Base-by-base conservation (phyloP, 2,329 filamentous ascomycete species). In the Colletotrichum aenigma region DNA sequence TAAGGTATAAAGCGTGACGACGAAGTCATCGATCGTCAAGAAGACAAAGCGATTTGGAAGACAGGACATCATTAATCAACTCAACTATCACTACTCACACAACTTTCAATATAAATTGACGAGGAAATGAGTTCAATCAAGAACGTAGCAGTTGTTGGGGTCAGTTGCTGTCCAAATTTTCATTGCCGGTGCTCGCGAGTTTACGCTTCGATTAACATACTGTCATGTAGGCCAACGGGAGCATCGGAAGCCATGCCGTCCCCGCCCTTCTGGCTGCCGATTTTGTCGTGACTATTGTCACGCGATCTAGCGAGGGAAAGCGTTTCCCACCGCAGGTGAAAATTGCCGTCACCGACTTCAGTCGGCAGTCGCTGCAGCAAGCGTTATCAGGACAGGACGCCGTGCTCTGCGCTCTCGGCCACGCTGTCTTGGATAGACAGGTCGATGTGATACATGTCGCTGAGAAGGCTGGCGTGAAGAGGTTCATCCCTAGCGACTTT, bases 171-270 rank as follows among this genome's bases (percentile, higher is more conserved):
- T 21, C 2, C n/a, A 21, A 3, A 7, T 2, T n/a, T 52, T 21
- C 0, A 52, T 7, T 21, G n/a, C 0, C 1, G 10, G 0, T 52
- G 10, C 10, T 0, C 10, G n/a, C n/a, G n/a, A 21, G 2, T 13
- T 21, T 4, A 21, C 10, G 18, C 5, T 12, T 1, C 6, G 3
- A n/a, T 1, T n/a, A 7, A 12, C 38, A 12, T n/a, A 21, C 6
- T 1, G 4, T 48, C 18, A 21, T 21, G 1, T 48, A 21, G 43
- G n/a, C 43, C 43, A 21, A n/a, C 43, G 43, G 43, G 1, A 48
- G 43, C 10, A 48, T 48, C 43, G n/a, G 43, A 21, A 21, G 3
- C 43, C n/a, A 21, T 21, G n/a, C 43, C n/a, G n/a, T 48, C 3
- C 43, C 43, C 43, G 43, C 43, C 43, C 43, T 48, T n/a, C 10